Conservation (phyloP, 2,329 filamentous ascomycete genomes). For the Neopestalotiopsis sp. region DNA sequence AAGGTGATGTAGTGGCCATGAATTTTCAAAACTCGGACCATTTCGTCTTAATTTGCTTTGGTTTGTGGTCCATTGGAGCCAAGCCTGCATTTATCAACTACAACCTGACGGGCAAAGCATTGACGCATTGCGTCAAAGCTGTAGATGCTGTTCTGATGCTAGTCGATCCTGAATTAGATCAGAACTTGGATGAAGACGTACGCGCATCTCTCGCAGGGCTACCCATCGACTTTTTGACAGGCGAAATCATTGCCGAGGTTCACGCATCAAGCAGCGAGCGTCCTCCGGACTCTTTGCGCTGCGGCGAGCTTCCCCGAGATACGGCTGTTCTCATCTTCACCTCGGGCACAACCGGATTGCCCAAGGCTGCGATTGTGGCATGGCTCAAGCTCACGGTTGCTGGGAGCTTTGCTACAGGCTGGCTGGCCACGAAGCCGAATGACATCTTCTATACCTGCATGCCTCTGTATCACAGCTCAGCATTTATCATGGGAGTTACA, state of each 20-base stretch:
- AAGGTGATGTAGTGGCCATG: constrained; percentile 78
- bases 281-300: constrained; percentile 61
- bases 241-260: constrained; percentile 61
- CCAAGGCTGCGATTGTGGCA: constrained; percentile 79
- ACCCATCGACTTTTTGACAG: constrained; percentile 65
- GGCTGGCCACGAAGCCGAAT: constrained; percentile 60
- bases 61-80: constrained; percentile 82
- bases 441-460: constrained; percentile 87
- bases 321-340: constrained; percentile 83
- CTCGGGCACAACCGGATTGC: constrained; percentile 82
- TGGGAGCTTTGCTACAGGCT: constrained; percentile 55
- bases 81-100: constrained; percentile 89
- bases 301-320: constrained; percentile 53
- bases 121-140: constrained; percentile 75
- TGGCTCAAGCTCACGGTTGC: constrained; percentile 69
- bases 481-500: constrained; percentile 70
- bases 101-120: constrained; percentile 73
- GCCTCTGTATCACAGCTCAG: constrained; percentile 88
- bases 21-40: constrained; percentile 82
- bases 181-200: constrained; percentile 63
- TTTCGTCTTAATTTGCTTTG: constrained; percentile 77
- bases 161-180: constrained; percentile 66
- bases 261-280: constrained; percentile 56
- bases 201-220: constrained; percentile 54
- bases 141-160: constrained; percentile 71